Evolutionary conservation across 176 grass and related monocot genomes (phyloP).

Genomic region (Triticum timopheevii): DNA sequence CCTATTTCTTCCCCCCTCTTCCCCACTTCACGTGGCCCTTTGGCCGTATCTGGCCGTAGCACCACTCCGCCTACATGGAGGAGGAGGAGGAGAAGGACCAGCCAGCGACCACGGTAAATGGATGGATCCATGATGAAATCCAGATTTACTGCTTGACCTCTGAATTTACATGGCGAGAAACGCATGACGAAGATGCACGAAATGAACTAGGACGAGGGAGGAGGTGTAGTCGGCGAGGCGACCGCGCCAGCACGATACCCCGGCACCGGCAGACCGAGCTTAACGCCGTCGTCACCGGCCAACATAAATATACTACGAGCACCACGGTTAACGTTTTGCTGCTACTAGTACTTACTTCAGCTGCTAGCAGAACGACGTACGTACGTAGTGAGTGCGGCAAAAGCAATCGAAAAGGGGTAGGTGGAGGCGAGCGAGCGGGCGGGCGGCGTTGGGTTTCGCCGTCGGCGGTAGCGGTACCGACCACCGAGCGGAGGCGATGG

Average conservation of each 20-base stretch:
- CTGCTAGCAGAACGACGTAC: too few relatives aligned
- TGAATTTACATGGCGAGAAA: not conserved
- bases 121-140: too few relatives aligned
- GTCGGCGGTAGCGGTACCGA: not conserved
- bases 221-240: not conserved
- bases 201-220: not conserved
- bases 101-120: too few relatives aligned
- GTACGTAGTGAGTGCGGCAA: not conserved
- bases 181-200: not conserved
- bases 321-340: too few relatives aligned
- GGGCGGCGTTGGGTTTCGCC: not conserved
- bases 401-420: not conserved
- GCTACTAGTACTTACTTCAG: too few relatives aligned
- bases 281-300: not conserved
- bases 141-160: too few relatives aligned
- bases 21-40: not conserved
- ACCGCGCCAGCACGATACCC: not conserved
- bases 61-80: too few relatives aligned
- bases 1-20: not conserved
- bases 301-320: not conserved
- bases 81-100: too few relatives aligned
- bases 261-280: not conserved
- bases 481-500: constrained; percentile 28
- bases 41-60: not conserved
- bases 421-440: not conserved